Percentiles rank a stretch among this genome's conserved stretches.
phyloP scores from a whole-genome alignment of 345 rosid species.

The Sapria himalayana region DNA sequence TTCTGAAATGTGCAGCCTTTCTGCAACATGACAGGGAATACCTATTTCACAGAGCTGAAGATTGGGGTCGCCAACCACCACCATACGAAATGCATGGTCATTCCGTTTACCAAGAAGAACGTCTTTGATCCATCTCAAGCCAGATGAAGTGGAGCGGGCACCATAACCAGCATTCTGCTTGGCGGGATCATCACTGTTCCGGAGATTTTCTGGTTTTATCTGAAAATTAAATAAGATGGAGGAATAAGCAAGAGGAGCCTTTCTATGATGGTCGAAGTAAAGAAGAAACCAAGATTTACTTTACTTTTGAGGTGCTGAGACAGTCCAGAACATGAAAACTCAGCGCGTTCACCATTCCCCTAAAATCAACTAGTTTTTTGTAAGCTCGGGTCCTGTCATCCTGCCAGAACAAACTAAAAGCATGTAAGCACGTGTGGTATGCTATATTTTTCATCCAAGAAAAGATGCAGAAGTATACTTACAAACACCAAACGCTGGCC shows the following conservation, averaged over 20 bases:
- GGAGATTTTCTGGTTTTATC: constrained; percentile 58
- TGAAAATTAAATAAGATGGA: too few species aligned
- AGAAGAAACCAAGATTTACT: constrained; percentile 2
- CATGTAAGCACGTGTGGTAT: constrained; percentile 5
- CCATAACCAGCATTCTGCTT: constrained; percentile 22
- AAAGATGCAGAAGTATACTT: constrained; percentile 12
- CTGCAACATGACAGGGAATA: constrained; percentile 59
- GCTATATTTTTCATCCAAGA: constrained; percentile 1
- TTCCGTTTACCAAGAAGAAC: constrained; percentile 76
- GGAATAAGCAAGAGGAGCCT: too few species aligned
- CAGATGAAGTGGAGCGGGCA: constrained; percentile 30
- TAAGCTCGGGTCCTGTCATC: constrained; percentile 65
- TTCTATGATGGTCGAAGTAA: background rate
- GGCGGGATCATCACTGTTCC: constrained; percentile 21
- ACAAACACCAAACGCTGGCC: constrained; percentile 47
- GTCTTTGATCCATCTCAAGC: constrained; percentile 77
- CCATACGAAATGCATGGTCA: constrained; percentile 71
- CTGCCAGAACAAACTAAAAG: constrained; percentile 16
- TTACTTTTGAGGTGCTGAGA: constrained; percentile 66
- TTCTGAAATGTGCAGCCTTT: constrained; percentile 55
- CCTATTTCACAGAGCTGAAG: constrained; percentile 61
- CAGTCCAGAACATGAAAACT: constrained; percentile 54
- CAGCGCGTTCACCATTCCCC: constrained; percentile 46
- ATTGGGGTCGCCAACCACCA: constrained; percentile 68
- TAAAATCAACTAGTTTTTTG: constrained; percentile 47